Percentiles rank a stretch among this genome's conserved stretches.
Evolutionary conservation across 1,139 yeast species (phyloP).

Genomic region (Meyerozyma guilliermondii): DNA sequence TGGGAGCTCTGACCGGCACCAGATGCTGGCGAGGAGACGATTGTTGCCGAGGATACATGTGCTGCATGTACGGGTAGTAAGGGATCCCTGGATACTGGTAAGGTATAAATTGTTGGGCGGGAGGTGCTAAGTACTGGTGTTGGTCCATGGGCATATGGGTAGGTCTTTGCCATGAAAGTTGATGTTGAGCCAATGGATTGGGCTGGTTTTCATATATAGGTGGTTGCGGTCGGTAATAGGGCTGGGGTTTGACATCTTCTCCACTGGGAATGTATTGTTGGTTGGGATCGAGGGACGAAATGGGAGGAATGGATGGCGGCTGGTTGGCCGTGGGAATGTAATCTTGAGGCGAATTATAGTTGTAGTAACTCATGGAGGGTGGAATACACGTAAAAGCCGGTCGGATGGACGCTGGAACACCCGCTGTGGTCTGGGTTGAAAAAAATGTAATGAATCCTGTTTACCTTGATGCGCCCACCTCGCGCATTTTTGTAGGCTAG

Average conservation of each 20-base stretch:
- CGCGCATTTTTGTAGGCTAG: neutral
- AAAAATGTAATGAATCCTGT: too few species aligned
- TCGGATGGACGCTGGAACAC: too few species aligned
- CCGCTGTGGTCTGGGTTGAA: too few species aligned
- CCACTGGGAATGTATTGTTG: neutral
- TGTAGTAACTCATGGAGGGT: neutral
- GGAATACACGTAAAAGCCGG: too few species aligned
- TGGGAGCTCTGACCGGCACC: neutral
- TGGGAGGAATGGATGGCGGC: neutral
- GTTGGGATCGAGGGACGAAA: neutral
- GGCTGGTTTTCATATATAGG: conserved; percentile 2
- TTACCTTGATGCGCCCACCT: neutral
- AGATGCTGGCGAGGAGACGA: conserved; percentile 3
- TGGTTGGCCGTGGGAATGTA: neutral
- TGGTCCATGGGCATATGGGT: conserved; percentile 6
- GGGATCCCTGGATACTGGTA: conserved; percentile 5
- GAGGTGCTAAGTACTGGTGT: neutral
- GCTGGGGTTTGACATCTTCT: neutral
- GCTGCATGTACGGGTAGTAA: neutral
- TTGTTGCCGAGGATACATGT: conserved; percentile 3
- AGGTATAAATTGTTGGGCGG: conserved; percentile 2
- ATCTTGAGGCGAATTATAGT: neutral
- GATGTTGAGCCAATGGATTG: conserved; percentile 4
- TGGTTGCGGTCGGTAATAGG: neutral
- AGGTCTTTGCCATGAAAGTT: conserved; percentile 5